These are phyloP conservation scores for Ophiocordyceps robertsii DNA, from an alignment of 2,329 filamentous ascomycete genomes.

Conservation along the genomic window DNA sequence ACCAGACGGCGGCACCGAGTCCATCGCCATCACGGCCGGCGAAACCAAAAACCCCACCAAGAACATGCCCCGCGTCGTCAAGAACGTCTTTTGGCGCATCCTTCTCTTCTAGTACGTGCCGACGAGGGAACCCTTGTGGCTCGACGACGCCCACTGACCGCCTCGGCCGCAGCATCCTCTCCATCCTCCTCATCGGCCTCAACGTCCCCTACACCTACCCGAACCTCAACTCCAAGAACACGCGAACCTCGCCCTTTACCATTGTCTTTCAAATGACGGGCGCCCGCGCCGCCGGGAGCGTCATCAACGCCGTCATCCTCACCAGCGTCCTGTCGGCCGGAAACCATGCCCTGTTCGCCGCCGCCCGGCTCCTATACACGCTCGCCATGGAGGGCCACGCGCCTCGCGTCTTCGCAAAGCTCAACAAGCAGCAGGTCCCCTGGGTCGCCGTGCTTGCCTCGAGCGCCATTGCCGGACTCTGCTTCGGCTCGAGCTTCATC, in stretches of 20 bases:
- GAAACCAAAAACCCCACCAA: constrained; percentile 50
- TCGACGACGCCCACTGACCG: background rate
- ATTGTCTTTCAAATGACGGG: constrained; percentile 47
- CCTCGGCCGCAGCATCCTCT: constrained; percentile 16
- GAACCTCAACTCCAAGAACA: constrained; percentile 16
- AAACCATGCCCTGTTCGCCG: constrained; percentile 23
- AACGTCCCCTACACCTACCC: constrained; percentile 41
- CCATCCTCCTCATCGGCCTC: constrained; percentile 34
- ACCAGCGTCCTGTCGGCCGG: constrained; percentile 23
- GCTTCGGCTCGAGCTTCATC: constrained; percentile 52
- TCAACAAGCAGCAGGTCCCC: constrained; percentile 21
- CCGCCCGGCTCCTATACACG: constrained; percentile 20
- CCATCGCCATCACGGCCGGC: constrained; percentile 51
- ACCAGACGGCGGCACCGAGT: constrained; percentile 39
- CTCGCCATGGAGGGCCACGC: constrained; percentile 33
- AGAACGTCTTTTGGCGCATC: constrained; percentile 53
- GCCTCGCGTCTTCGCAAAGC: constrained; percentile 33
- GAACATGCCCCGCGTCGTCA: constrained; percentile 48
- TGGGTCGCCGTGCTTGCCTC: constrained; percentile 33
- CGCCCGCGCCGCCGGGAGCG: constrained; percentile 31
- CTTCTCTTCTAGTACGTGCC: constrained; percentile 31
- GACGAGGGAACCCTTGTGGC: background rate
- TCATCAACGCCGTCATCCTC: constrained; percentile 46
- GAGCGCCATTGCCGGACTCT: constrained; percentile 42
- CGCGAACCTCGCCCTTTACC: constrained; percentile 29